Percentiles rank a stretch among this genome's conserved stretches.
These are phyloP conservation scores for Sequoia sempervirens DNA, from an alignment of 75 land plant genomes.

Conservation along the genomic window DNA sequence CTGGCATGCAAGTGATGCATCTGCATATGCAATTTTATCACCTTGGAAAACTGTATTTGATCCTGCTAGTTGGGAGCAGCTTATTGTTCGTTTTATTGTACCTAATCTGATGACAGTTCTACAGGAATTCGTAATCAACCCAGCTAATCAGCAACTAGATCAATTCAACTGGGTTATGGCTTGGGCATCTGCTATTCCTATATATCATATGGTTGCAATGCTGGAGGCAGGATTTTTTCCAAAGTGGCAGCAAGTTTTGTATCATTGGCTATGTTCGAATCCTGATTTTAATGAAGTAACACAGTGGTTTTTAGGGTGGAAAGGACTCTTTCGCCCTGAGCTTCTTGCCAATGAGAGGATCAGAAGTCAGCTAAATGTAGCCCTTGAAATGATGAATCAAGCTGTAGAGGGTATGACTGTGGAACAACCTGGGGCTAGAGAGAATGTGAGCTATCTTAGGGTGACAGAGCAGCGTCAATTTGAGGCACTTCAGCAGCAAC, in stretches of 20 bases:
- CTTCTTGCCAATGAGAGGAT: conserved; percentile 82
- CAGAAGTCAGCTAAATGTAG: conserved; percentile 56
- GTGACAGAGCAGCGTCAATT: conserved; percentile 73
- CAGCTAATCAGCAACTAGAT: conserved; percentile 71
- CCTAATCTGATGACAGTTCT: conserved; percentile 76
- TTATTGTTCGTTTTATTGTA: conserved; percentile 69
- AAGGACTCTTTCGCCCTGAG: conserved; percentile 63
- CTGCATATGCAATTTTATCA: conserved; percentile 76
- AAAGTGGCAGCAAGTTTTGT: conserved; percentile 94
- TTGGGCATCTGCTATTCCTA: conserved; percentile 83
- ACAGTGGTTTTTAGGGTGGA: conserved; percentile 92
- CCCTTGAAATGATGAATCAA: conserved; percentile 90
- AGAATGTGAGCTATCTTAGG: conserved; percentile 79
- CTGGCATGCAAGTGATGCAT: conserved; percentile 91
- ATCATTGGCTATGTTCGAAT: conserved; percentile 77
- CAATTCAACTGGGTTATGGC: conserved; percentile 83
- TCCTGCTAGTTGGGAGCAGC: conserved; percentile 82
- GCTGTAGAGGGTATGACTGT: conserved; percentile 71
- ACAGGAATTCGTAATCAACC: conserved; percentile 80
- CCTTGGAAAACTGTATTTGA: conserved; percentile 98
- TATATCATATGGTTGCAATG: conserved; percentile 76
- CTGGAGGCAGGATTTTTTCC: conserved; percentile 72
- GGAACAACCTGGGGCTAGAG: conserved; percentile 74
- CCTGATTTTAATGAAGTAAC: conserved; percentile 87
- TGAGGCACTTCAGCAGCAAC: conserved; percentile 62